A percentile compares a stretch with the other conserved stretches of the same genome.
Conservation (phyloP, 2,329 filamentous ascomycete species). For the Ceratocystis cubensis region DNA sequence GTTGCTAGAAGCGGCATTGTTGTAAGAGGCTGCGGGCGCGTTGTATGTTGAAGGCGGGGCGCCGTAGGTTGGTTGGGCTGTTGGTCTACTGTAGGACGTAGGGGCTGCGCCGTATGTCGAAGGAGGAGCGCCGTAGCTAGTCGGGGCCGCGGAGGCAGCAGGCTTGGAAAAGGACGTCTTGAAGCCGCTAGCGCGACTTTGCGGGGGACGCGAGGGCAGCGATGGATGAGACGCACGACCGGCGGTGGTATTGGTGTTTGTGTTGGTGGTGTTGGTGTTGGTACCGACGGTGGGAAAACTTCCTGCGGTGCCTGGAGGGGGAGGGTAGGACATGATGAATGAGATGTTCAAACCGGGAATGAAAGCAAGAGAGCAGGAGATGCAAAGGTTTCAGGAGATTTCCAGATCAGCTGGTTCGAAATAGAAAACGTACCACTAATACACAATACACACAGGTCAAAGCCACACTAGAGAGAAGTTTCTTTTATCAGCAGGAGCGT, state of each 20-base stretch:
- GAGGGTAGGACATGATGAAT: constrained; percentile 77
- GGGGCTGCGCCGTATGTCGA: constrained; percentile 16
- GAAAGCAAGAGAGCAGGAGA: not conserved
- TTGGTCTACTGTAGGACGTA: constrained; percentile 7
- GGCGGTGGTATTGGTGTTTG: constrained; percentile 15
- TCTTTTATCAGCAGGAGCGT: too few species aligned
- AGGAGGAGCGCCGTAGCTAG: constrained; percentile 28
- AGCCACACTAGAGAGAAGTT: too few species aligned
- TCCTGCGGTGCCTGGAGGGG: constrained; percentile 60
- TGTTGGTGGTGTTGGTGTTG: not conserved
- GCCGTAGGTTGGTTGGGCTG: constrained; percentile 35
- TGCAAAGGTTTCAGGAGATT: not conserved
- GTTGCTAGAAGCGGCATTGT: constrained; percentile 26
- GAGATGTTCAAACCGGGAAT: constrained; percentile 25
- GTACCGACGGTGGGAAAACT: constrained; percentile 29
- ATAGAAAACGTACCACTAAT: constrained; percentile 5
- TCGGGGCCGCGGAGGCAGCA: constrained; percentile 28
- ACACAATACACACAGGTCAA: not conserved
- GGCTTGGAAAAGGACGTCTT: constrained; percentile 38
- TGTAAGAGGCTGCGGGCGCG: constrained; percentile 23
- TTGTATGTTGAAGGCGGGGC: constrained; percentile 32
- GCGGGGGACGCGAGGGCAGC: constrained; percentile 66
- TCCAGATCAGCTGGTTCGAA: not conserved
- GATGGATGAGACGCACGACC: constrained; percentile 38
- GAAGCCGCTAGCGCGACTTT: constrained; percentile 37